These are phyloP conservation scores for Lichtheimia ornata DNA, from an alignment of 371 early-diverging fungal genomes.

Conservation along the genomic window DNA sequence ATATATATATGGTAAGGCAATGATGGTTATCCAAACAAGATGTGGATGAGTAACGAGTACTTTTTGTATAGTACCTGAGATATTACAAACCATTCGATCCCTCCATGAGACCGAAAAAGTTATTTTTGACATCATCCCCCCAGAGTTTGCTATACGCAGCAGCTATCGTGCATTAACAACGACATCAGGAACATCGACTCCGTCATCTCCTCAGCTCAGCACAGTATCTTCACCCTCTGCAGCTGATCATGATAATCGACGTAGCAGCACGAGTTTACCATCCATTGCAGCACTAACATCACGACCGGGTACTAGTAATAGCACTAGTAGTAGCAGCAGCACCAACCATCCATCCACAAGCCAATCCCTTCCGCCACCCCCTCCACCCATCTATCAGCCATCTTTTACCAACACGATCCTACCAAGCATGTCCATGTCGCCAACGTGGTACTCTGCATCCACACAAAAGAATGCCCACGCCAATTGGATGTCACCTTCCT, in stretches of 20 bases:
- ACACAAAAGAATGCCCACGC: slow-evolving; percentile 48
- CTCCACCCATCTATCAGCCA: slow-evolving; percentile 42
- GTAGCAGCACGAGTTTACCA: background rate
- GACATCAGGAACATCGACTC: slow-evolving; percentile 3
- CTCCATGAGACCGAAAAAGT: slow-evolving; percentile 41
- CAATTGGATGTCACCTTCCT: slow-evolving; percentile 54
- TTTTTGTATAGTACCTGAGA: slow-evolving; percentile 33
- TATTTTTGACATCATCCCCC: slow-evolving; percentile 50
- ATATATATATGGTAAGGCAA: slow-evolving; percentile 41
- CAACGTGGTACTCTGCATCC: slow-evolving; percentile 53
- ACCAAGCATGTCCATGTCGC: slow-evolving; percentile 50
- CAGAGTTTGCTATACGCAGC: slow-evolving; percentile 44
- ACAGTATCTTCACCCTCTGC: slow-evolving; percentile 11
- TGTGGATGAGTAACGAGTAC: background rate
- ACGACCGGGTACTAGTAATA: background rate
- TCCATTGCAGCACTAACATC: background rate
- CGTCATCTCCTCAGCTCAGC: slow-evolving; percentile 14
- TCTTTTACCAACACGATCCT: slow-evolving; percentile 42
- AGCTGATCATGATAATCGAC: background rate
- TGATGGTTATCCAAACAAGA: background rate
- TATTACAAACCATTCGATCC: slow-evolving; percentile 37
- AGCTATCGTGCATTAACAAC: slow-evolving; percentile 25
- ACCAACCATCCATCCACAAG: background rate
- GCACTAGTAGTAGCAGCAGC: background rate
- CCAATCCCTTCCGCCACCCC: slow-evolving; percentile 17